phyloP scores from a whole-genome alignment of 2,329 filamentous ascomycete genomes.

The Clonostachys chloroleuca region DNA sequence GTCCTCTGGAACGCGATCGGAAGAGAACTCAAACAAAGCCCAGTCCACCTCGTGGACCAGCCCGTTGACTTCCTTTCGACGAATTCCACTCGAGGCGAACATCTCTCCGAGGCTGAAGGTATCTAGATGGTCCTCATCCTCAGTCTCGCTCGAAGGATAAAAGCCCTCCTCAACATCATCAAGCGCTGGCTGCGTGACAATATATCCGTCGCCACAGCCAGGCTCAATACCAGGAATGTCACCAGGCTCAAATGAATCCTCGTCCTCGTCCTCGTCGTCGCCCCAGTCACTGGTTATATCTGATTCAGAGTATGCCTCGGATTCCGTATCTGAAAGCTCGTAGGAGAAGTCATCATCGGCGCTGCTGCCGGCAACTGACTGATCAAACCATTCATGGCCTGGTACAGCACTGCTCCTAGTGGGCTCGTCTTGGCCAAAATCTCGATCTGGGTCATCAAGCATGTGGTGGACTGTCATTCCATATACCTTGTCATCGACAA shows the following conservation, averaged over 20 bases:
- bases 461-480: conserved; percentile 98
- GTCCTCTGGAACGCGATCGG: conserved; percentile 63
- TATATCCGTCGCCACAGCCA: conserved; percentile 70
- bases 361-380: conserved; percentile 33
- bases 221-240: conserved; percentile 77
- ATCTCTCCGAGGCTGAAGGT: conserved; percentile 78
- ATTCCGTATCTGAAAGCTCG: conserved; percentile 60
- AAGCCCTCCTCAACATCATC: conserved; percentile 83
- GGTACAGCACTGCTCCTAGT: conserved; percentile 32
- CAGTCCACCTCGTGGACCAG: conserved; percentile 91
- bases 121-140: conserved; percentile 78
- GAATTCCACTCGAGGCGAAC: conserved; percentile 85
- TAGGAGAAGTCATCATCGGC: conserved; percentile 51
- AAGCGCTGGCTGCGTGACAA: conserved; percentile 86
- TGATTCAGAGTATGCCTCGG: conserved; percentile 44
- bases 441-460: conserved; percentile 66
- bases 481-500: conserved; percentile 79
- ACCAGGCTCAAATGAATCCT: conserved; percentile 57
- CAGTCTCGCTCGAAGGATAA: conserved; percentile 65
- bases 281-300: conserved; percentile 48
- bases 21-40: conserved; percentile 80
- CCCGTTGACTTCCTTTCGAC: conserved; percentile 66
- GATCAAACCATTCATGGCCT: conserved; percentile 35
- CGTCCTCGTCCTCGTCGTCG: conserved; percentile 46
- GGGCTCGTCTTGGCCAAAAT: conserved; percentile 21